Base-by-base conservation (phyloP, 1,139 yeast genomes). In the Suhomyces bokatorum region DNA sequence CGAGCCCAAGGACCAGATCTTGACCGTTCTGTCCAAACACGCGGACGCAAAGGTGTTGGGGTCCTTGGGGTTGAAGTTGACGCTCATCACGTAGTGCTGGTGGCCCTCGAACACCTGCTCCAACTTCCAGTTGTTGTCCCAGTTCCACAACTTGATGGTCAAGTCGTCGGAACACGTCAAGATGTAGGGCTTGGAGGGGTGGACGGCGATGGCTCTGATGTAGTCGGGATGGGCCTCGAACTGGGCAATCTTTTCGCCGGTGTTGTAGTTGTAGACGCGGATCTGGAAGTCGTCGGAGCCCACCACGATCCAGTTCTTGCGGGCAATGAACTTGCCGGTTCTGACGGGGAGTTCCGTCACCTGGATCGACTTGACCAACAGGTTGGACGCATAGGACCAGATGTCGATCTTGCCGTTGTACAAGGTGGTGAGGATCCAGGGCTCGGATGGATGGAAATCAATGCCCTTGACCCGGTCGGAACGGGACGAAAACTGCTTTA, bases 201-300 rank as follows among this genome's bases (percentile, higher is more conserved):
- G 99, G 35, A 93, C 96, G 8, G 96, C 93, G 56, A 93, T 80
- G 43, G 88, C 82, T 66, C 99, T 84, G 59, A 93, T 87, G 66
- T 93, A 95, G 67, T 95, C 99, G 6, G 97, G 97, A 62, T 93
- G 99, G 6, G 97, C 99, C 70, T 95, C 99, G 62, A 91, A 93
- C 69, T 91, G 98, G 38, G 87, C 79, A 50, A 95, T 80, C 66
- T 89, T 90, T 67, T 93, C 99, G 43, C 96, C 93, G 28, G 99
- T 93, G 67, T 90, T 89, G 73, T 89, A 90, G 67, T 93, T 93
- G 75, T 83, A 93, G 20, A 93, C 95, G 59, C 99, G 81, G 48
- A 93, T 74, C 64, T 87, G 93, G 77, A 86, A 91, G 69, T 93
- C 99, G 65, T 93, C 99, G 44, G 96, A 81, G 33, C 99, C 99